Evolutionary conservation across 768 basidiomycete genomes (phyloP).

Genomic region (Butyriboletus loyo): DNA sequence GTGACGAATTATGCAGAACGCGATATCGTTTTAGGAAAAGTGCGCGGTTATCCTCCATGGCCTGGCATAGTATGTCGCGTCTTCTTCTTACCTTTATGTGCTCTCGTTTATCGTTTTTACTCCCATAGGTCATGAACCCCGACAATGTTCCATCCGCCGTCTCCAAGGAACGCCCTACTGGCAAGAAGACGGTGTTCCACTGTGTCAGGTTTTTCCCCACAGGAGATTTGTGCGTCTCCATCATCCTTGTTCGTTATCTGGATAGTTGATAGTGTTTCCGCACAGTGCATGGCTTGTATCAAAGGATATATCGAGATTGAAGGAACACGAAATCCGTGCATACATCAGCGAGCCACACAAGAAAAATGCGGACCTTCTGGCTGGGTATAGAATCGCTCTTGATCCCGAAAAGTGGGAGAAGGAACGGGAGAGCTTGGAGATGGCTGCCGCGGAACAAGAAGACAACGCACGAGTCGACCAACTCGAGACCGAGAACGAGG

Average conservation of each 20-base stretch:
- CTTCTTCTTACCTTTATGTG: constrained; percentile 13
- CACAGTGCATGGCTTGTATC: constrained; percentile 79
- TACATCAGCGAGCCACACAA: constrained; percentile 79
- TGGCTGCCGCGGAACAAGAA: constrained; percentile 43
- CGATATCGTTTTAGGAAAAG: constrained; percentile 88
- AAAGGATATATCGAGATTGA: constrained; percentile 79
- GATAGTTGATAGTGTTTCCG: constrained; percentile 7
- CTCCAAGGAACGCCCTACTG: constrained; percentile 63
- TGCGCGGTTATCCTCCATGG: constrained; percentile 95
- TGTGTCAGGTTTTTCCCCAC: constrained; percentile 88
- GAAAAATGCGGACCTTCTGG: constrained; percentile 69
- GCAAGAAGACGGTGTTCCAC: constrained; percentile 70
- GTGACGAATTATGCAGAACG: constrained; percentile 58
- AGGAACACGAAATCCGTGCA: constrained; percentile 75
- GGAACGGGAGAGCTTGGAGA: constrained; percentile 35
- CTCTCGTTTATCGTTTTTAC: constrained; percentile 8
- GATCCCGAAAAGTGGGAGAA: constrained; percentile 71
- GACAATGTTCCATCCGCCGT: constrained; percentile 61
- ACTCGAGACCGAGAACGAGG: constrained; percentile 51
- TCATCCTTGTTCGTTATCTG: constrained; percentile 9
- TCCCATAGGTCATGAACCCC: constrained; percentile 73
- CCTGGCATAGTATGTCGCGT: constrained; percentile 79
- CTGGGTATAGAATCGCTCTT: constrained; percentile 72
- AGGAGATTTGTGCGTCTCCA: constrained; percentile 80
- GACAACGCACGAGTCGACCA: constrained; percentile 67